Conservation (phyloP, 1,284 basidiomycete genomes). For the Pseudomicrostroma phylloplanum region DNA sequence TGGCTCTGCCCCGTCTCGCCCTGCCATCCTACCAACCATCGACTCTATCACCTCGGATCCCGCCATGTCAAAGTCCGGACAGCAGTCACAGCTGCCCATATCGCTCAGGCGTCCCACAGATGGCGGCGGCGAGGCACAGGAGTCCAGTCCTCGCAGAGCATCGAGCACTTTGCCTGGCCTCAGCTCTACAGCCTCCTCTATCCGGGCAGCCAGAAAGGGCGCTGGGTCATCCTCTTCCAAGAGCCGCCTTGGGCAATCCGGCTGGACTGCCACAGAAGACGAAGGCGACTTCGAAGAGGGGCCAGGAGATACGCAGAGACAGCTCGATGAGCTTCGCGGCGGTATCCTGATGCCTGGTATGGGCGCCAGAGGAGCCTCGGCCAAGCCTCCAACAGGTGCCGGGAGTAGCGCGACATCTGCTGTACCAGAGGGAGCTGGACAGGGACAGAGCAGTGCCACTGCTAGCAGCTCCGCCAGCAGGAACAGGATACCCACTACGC, state of each 20-base stretch:
- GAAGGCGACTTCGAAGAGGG: slow-evolving; percentile 34
- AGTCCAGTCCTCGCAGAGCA: slow-evolving; percentile 1
- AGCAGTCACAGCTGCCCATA: neutral
- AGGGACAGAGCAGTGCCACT: slow-evolving; percentile 11
- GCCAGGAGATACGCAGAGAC: slow-evolving; percentile 35
- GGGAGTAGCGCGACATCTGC: neutral
- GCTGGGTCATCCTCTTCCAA: neutral
- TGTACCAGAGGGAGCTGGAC: neutral
- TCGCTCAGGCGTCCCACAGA: neutral
- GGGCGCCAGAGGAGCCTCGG: slow-evolving; percentile 17
- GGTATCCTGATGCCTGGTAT: slow-evolving; percentile 35
- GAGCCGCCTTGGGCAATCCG: slow-evolving; percentile 9
- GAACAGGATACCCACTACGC: neutral
- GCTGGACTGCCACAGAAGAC: slow-evolving; percentile 27
- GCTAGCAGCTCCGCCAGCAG: slow-evolving; percentile 6
- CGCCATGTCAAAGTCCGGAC: too few relatives aligned
- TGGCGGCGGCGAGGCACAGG: neutral
- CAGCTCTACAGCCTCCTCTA: slow-evolving; percentile 41
- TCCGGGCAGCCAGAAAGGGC: slow-evolving; percentile 21
- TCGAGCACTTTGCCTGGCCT: slow-evolving; percentile 37
- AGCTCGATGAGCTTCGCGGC: slow-evolving; percentile 25
- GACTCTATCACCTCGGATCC: too few relatives aligned
- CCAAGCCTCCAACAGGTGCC: slow-evolving; percentile 13
- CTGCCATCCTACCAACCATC: too few relatives aligned
- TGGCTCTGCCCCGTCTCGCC: too few relatives aligned